phyloP scores from a whole-genome alignment of 2,329 filamentous ascomycete species.

The Claviceps maximensis region DNA sequence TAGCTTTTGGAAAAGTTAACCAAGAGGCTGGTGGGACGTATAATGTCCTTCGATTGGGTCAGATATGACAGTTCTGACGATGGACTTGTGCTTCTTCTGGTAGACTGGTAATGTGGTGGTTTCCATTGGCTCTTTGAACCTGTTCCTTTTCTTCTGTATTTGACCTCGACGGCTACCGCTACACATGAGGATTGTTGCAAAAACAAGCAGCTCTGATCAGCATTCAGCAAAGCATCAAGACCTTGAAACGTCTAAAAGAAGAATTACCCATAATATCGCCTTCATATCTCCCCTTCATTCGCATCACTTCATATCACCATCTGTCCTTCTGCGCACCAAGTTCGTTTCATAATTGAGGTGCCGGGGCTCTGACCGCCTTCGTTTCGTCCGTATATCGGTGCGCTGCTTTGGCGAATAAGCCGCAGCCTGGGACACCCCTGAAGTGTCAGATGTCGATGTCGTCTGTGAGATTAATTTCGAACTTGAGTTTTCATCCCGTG shows the following conservation, averaged over 20 bases:
- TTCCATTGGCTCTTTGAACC: no score
- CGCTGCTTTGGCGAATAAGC: not conserved
- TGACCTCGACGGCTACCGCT: not conserved
- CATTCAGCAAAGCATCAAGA: not conserved
- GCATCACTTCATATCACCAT: not conserved
- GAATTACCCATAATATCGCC: not conserved
- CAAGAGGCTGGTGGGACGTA: not conserved
- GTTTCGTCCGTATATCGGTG: not conserved
- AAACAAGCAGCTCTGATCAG: not conserved
- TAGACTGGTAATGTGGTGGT: not conserved
- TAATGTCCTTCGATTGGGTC: conserved; percentile 8
- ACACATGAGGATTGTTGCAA: not conserved
- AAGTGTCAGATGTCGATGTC: not conserved
- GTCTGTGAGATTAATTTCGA: not conserved
- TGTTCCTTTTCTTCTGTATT: not conserved
- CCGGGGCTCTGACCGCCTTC: not conserved
- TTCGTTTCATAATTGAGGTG: not conserved
- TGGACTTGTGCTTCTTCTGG: not conserved
- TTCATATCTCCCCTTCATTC: not conserved
- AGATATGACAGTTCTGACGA: not conserved
- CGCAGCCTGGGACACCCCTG: not conserved
- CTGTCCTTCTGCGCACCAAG: not conserved
- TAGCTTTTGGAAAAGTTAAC: conserved; percentile 10
- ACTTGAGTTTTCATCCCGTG: not conserved
- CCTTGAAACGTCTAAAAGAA: not conserved